Evolutionary conservation across 2,329 filamentous ascomycete species (phyloP).

Genomic region (Talaromyces verruculosus): DNA sequence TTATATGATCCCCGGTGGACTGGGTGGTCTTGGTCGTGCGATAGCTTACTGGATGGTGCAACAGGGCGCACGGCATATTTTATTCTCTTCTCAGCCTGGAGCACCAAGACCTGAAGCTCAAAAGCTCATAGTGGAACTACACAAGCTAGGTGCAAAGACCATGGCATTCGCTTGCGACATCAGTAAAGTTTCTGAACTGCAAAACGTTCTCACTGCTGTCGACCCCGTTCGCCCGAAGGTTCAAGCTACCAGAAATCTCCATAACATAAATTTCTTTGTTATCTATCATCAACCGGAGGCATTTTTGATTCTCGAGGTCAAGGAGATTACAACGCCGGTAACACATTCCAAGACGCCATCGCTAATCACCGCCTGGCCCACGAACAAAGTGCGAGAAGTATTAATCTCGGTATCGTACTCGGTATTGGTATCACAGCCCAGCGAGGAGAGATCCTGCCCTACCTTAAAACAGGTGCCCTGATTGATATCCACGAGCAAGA

Average conservation of each 20-base stretch:
- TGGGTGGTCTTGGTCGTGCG: conserved; percentile 31
- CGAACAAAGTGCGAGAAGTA: not conserved
- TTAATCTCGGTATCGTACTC: not conserved
- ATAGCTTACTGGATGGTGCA: conserved; percentile 34
- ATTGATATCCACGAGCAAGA: not conserved
- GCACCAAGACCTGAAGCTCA: not conserved
- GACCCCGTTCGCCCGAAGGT: not conserved
- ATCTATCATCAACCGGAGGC: not conserved
- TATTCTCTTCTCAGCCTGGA: conserved; percentile 29
- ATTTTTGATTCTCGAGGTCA: not conserved
- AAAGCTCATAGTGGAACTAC: not conserved
- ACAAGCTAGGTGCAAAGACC: not conserved
- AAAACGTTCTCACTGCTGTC: not conserved
- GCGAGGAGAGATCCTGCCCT: not conserved
- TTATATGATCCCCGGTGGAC: conserved; percentile 11
- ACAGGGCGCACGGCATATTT: conserved; percentile 31
- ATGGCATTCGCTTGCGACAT: not conserved
- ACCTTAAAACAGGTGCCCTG: not conserved
- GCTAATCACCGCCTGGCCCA: not conserved
- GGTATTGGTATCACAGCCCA: not conserved
- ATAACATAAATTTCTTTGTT: not conserved
- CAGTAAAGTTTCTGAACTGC: not conserved
- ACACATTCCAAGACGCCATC: not conserved
- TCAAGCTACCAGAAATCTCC: not conserved
- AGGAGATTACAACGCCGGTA: not conserved